These are phyloP conservation scores for Populus trichocarpa DNA, from an alignment of 441 rosid species.

Conservation along the genomic window DNA sequence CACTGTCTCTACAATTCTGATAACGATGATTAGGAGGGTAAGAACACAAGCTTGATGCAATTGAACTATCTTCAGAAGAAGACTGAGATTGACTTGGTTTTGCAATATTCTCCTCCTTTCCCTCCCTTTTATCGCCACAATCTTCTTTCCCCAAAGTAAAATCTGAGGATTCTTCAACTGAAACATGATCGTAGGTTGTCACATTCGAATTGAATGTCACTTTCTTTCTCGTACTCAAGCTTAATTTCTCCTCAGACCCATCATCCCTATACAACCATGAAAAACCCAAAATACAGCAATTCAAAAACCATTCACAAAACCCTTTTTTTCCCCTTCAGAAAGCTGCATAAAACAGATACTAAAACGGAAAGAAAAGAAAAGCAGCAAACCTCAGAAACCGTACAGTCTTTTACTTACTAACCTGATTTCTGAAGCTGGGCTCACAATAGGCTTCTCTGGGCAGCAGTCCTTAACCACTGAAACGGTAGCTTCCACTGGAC, in stretches of 20 bases:
- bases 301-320: neutral
- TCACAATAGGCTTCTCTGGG: constrained; percentile 18
- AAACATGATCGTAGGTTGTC: constrained; percentile 55
- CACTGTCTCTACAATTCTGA: constrained; percentile 85
- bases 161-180: constrained; percentile 27
- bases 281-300: neutral
- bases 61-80: constrained; percentile 47
- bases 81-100: constrained; percentile 39
- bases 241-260: constrained; percentile 39
- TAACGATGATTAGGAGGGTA: constrained; percentile 74
- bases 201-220: constrained; percentile 74
- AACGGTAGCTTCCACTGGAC: constrained; percentile 26
- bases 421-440: constrained; percentile 26
- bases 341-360: neutral
- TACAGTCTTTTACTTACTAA: constrained; percentile 19
- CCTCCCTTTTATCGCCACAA: constrained; percentile 14
- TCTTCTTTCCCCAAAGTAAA: constrained; percentile 21
- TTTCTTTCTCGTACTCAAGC: constrained; percentile 46
- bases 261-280: constrained; percentile 32
- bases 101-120: constrained; percentile 17
- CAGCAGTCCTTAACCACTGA: constrained; percentile 19
- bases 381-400: neutral
- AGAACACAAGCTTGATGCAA: constrained; percentile 41
- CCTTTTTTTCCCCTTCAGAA: neutral
- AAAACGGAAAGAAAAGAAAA: neutral